Conservation (phyloP, 1,139 yeast genomes). For the Geotrichum phurueaensis region DNA sequence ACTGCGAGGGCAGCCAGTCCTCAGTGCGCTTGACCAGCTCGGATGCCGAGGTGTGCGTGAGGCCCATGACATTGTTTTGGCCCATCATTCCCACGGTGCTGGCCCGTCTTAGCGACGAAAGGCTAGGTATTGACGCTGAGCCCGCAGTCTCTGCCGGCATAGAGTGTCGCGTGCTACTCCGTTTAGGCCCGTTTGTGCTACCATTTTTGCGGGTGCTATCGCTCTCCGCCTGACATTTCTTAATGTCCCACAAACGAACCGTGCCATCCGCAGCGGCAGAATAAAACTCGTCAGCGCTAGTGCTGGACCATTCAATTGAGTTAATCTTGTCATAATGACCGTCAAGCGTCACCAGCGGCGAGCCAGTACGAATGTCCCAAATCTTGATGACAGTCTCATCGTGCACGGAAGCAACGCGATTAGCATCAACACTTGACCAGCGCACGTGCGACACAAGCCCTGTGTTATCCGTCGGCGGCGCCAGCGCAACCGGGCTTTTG, state of each 20-base stretch:
- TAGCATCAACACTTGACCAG: slow-evolving; percentile 60
- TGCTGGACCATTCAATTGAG: slow-evolving; percentile 56
- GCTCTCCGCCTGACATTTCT: slow-evolving; percentile 25
- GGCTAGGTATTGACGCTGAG: not conserved
- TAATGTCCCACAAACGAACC: slow-evolving; percentile 66
- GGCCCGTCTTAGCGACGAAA: not conserved
- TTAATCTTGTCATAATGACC: slow-evolving; percentile 58
- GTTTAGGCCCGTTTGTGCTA: not conserved
- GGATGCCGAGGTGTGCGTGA: not conserved
- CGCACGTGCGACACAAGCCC: slow-evolving; percentile 42
- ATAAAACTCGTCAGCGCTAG: slow-evolving; percentile 45
- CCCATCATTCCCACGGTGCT: not conserved
- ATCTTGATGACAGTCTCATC: slow-evolving; percentile 53
- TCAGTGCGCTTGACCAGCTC: too few relatives aligned
- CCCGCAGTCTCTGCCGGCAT: not conserved
- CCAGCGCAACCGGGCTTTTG: slow-evolving; percentile 37
- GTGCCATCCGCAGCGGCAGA: slow-evolving; percentile 68
- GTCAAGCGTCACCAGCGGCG: slow-evolving; percentile 46
- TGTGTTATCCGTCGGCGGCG: slow-evolving; percentile 40
- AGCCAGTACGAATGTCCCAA: slow-evolving; percentile 66
- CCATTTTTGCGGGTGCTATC: not conserved
- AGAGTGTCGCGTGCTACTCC: not conserved
- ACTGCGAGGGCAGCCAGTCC: slow-evolving; percentile 30
- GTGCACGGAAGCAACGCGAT: slow-evolving; percentile 62
- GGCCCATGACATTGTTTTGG: not conserved